Evolutionary conservation across 345 rosid species (phyloP), one percentile per base, ranked within the genome.

Genomic region (Carallia brachiata): DNA sequence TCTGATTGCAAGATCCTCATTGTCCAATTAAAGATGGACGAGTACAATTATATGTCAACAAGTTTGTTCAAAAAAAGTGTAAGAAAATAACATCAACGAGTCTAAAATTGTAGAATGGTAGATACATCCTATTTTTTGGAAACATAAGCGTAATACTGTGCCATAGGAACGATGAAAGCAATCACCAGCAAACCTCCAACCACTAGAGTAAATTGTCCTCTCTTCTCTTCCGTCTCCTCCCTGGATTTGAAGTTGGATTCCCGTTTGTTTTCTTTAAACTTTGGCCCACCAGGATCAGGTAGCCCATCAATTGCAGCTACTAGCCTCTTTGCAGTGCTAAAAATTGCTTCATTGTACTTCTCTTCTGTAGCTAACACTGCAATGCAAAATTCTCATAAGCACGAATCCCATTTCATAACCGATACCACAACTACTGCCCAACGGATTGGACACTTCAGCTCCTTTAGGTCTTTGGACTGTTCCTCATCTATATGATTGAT

Each of bases 91-190:
- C 56, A 65, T 52, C 67, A 69, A 63, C 68, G 48, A 28, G 52
- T 59, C 31, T 39, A 19, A 67, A 40, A 56, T 64, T 36, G 62
- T 28, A 32, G 69, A 55, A 64, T 64, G 53, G 62, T 17, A 64
- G 36, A 53, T 28, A 66, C 40, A 28, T 7, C 61, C 81, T 83
- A 91, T 80, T 88, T 94, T 79, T 65, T 88, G 67, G 98, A 94
- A 62, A 94, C 86, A 80, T 94, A 94, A 60, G 97, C 97, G 78
- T 80, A 91, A 79, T 94, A 94, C 65, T 94, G 97, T 36, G 96
- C 97, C 98, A 94, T 94, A 10, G 97, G 98, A 83, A 91, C 96
- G 48, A 91, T 90, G 54, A 91, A 94, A 62, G 98, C 95, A 79
- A 94, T 85, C 69, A 88, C 98, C 81, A 94, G 83, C 52, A 91